A percentile compares a stretch with the other conserved stretches of the same genome.
These are phyloP conservation scores for Ramaria rubella DNA, from an alignment of 768 basidiomycete species.

Conservation along the genomic window DNA sequence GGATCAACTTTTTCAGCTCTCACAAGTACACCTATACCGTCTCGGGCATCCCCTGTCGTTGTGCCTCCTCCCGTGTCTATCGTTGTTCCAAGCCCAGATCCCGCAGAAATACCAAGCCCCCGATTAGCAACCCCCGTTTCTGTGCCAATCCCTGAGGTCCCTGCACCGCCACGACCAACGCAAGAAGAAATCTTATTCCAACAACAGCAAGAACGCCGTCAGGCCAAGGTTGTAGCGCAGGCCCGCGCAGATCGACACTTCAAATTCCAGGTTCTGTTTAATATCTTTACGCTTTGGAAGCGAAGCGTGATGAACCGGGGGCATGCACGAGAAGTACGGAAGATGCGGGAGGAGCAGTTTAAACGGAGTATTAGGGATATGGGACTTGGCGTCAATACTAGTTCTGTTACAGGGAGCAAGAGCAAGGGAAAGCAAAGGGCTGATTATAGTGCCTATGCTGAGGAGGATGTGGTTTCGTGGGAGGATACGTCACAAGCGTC, in stretches of 20 bases:
- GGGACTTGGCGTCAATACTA: background rate
- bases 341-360: conserved; percentile 18
- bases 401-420: background rate
- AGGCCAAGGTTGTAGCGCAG: background rate
- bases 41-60: conserved; percentile 22
- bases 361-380: conserved; percentile 14
- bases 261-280: background rate
- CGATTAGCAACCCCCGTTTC: background rate
- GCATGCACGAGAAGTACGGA: background rate
- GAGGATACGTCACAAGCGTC: background rate
- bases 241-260: background rate
- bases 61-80: conserved; percentile 6
- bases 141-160: background rate
- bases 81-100: background rate
- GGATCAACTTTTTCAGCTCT: conserved; percentile 32
- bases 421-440: background rate
- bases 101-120: background rate
- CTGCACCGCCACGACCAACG: background rate
- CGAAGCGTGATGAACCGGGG: background rate
- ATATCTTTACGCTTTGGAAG: conserved; percentile 5
- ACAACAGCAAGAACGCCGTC: background rate
- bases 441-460: background rate
- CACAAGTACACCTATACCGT: conserved; percentile 28
- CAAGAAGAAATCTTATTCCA: background rate
- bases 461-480: conserved; percentile 10